Base-by-base conservation (phyloP, 257 asterid species). In the Fraxinus quadrangulata region DNA sequence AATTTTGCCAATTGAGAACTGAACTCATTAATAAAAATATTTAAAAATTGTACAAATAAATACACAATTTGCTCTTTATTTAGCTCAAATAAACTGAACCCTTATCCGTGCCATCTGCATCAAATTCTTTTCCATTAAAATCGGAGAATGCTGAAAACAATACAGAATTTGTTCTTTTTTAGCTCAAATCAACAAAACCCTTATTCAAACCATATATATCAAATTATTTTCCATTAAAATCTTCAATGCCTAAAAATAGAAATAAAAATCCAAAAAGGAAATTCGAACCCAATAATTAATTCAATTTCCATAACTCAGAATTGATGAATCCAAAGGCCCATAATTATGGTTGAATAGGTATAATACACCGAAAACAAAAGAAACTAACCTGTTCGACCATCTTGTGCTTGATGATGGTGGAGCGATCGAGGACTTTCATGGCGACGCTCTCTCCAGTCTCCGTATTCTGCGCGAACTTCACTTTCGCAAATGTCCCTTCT, bases 391-490 rank as follows among this genome's bases (percentile, higher is more conserved):
- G 99, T 54, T 96, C 98, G 76, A 89, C 92, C 99, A 93, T 93
- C 92, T 89, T 93, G 89, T 93, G 98, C 88, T 92, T 93, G 82
- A 96, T 96, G 78, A 93, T 93, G 83, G 97, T 90, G 84, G 91
- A 85, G 67, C 99, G 97, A 89, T 96, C 98, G 80, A 96, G 97
- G 63, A 93, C 89, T 84, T 96, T 96, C 99, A 96, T 96, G 76
- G 99, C 99, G 36, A 96, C 99, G 70, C 99, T 96, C 81, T 96
- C 97, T 49, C 99, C 99, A 1, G 97, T 93, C 85, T 95, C 99
- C 8, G 98, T 95, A 71, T 95, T 95, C 83, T 95, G 99, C 2
- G 98, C 99, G 75, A 95, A 95, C 89, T 91, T 93, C 81, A 95
- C 99, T 77, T 95, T 95, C n/a, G 99, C 99, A 83, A 93, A 95